Evolutionary conservation across 2,329 filamentous ascomycete species (phyloP), one percentile per base, ranked within the genome.

Genomic region (Botryotinia calthae): DNA sequence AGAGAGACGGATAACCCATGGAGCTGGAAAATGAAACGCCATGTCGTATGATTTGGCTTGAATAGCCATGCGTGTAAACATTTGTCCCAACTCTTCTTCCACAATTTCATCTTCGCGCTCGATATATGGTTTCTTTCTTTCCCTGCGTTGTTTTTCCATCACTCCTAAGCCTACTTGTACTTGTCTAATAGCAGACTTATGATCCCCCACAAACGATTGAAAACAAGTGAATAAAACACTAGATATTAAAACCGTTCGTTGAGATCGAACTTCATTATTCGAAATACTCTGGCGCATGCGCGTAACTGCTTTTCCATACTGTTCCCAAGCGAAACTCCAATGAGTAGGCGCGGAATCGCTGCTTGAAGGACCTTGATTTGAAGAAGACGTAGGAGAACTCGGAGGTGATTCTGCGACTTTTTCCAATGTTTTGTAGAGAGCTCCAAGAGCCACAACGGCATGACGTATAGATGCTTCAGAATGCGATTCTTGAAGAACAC

Each of bases 11-110:
- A 90, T 87, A 10, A 90, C 88, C 72, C 86, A 89, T 0, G 88
- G 88, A 44, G 88, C 84, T 1, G 88, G 88, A 73, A 90, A 90
- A 79, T 91, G 89, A 77, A 90, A 91, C 46, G 89, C 89, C 87
- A 90, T 88, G 77, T 90, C 89, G 78, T 91, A 91, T 0, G 88
- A 90, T 78, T 90, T 91, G 61, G 89, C 89, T 79, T 90, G 89
- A 61, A 90, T 89, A 3, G 88, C 88, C 2, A 90, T 82, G 7
- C 89, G 85, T 1, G 87, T 89, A 76, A 90, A 90, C 83, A 90
- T 90, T 67, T 88, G 87, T 9, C 88, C 83, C 40, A 91, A 83
- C 77, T 90, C 89, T 88, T 80, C 85, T 61, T 80, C 79, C 16
- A 79, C 76, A 1, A 73, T 63, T 61, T 79, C 78, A 8, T 78